These are phyloP conservation scores for Pistacia vera DNA, from an alignment of 345 rosid species.

Conservation along the genomic window DNA sequence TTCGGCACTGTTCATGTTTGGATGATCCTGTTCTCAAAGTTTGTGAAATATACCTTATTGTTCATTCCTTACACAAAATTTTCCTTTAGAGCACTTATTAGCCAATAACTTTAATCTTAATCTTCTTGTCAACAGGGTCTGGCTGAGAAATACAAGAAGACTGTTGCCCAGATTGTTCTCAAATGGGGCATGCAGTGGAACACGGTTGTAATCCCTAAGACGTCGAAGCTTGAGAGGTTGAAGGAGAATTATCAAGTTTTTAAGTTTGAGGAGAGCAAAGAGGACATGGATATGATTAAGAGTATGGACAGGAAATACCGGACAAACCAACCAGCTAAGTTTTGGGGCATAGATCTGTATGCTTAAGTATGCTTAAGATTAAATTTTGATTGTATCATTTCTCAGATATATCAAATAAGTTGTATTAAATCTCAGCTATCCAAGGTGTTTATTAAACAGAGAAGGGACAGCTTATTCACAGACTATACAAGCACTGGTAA, in stretches of 20 bases:
- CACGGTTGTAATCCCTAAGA: constrained; percentile 47
- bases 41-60: background rate
- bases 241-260: constrained; percentile 41
- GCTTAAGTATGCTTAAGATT: constrained; percentile 19
- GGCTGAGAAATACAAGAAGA: constrained; percentile 47
- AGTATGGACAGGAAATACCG: constrained; percentile 6
- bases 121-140: constrained; percentile 33
- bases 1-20: constrained; percentile 72
- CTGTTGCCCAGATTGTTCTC: constrained; percentile 42
- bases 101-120: background rate
- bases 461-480: too few relatives aligned
- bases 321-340: constrained; percentile 45
- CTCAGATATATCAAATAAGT: too few relatives aligned
- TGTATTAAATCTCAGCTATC: too few relatives aligned
- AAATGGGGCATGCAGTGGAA: constrained; percentile 56
- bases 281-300: constrained; percentile 41
- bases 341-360: constrained; percentile 48
- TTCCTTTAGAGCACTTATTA: background rate
- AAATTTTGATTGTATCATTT: too few relatives aligned
- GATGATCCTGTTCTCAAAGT: constrained; percentile 48
- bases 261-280: constrained; percentile 42
- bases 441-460: too few relatives aligned
- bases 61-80: too few relatives aligned
- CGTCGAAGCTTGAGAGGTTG: constrained; percentile 45
- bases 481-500: background rate